Percentiles rank a stretch among this genome's conserved stretches.
Evolutionary conservation across 1,284 basidiomycete species (phyloP).

Genomic region (Microstroma glucosiphilum): DNA sequence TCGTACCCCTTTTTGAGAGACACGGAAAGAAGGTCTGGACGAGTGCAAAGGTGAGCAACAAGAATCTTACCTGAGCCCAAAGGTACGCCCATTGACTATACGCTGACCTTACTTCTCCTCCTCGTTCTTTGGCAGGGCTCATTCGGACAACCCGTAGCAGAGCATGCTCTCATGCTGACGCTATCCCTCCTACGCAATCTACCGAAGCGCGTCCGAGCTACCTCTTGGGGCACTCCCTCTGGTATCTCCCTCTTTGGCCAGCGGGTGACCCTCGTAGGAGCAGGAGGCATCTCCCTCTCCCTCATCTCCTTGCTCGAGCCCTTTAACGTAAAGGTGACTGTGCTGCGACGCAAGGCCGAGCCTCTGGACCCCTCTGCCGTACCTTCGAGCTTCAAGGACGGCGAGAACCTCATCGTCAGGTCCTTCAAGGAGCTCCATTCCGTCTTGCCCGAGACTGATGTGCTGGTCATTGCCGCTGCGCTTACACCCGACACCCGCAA

Average conservation of each 20-base stretch:
- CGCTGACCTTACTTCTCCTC: too few relatives aligned
- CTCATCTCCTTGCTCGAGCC: conserved; percentile 14
- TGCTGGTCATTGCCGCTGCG: conserved; percentile 27
- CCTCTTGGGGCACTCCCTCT: conserved; percentile 15
- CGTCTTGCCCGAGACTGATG: conserved; percentile 12
- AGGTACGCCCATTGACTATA: too few relatives aligned
- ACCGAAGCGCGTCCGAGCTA: conserved; percentile 15
- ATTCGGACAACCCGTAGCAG: conserved; percentile 26
- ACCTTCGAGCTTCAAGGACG: conserved; percentile 6
- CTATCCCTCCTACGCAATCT: conserved; percentile 20
- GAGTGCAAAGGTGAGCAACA: conserved; percentile 24
- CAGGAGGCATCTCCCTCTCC: conserved; percentile 20
- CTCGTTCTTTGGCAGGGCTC: conserved; percentile 16
- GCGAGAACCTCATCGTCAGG: conserved; percentile 6
- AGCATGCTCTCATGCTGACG: conserved; percentile 28
- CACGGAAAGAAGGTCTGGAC: conserved; percentile 21
- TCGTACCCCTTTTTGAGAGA: conserved; percentile 17
- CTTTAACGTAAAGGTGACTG: conserved; percentile 18
- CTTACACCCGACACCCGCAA: conserved; percentile 18
- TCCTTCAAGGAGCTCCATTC: conserved; percentile 7
- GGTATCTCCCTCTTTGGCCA: conserved; percentile 13
- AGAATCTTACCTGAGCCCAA: too few relatives aligned
- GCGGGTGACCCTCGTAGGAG: conserved; percentile 24
- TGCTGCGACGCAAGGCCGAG: conserved; percentile 13
- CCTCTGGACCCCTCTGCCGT: background rate